These are phyloP conservation scores for Suillus discolor DNA, from an alignment of 768 basidiomycete genomes.

Conservation along the genomic window DNA sequence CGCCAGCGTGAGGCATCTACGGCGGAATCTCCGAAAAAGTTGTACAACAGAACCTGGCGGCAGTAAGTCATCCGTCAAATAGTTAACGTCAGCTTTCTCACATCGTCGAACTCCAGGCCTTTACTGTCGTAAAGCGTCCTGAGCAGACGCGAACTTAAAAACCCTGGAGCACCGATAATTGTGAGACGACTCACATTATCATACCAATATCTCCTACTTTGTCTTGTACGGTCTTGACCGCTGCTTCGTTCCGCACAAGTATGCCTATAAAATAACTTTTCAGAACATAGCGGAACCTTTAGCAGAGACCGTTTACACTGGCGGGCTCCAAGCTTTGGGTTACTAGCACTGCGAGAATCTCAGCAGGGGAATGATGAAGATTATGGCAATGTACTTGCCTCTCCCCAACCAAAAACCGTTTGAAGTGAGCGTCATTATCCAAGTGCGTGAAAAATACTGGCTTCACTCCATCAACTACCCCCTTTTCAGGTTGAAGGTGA, in stretches of 20 bases:
- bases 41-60: slow-evolving; percentile 66
- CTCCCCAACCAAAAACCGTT: slow-evolving; percentile 57
- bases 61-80: not conserved
- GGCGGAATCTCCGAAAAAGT: slow-evolving; percentile 71
- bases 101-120: slow-evolving; percentile 29
- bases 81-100: not conserved
- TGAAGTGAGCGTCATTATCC: slow-evolving; percentile 45
- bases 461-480: slow-evolving; percentile 51
- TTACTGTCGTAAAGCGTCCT: slow-evolving; percentile 37
- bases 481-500: slow-evolving; percentile 53
- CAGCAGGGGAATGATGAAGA: slow-evolving; percentile 10
- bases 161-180: not conserved
- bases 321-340: slow-evolving; percentile 60
- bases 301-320: slow-evolving; percentile 48
- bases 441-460: slow-evolving; percentile 60
- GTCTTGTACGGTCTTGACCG: slow-evolving; percentile 45
- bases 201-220: slow-evolving; percentile 61
- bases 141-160: not conserved
- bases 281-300: not conserved
- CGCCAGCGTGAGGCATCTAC: slow-evolving; percentile 58
- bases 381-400: slow-evolving; percentile 34
- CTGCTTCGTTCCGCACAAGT: slow-evolving; percentile 62
- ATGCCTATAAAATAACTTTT: slow-evolving; percentile 51
- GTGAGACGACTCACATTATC: slow-evolving; percentile 49
- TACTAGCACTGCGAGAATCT: slow-evolving; percentile 39